Evolutionary conservation across 306 rosid genomes (phyloP).

Genomic region (Crotalaria pallida): DNA sequence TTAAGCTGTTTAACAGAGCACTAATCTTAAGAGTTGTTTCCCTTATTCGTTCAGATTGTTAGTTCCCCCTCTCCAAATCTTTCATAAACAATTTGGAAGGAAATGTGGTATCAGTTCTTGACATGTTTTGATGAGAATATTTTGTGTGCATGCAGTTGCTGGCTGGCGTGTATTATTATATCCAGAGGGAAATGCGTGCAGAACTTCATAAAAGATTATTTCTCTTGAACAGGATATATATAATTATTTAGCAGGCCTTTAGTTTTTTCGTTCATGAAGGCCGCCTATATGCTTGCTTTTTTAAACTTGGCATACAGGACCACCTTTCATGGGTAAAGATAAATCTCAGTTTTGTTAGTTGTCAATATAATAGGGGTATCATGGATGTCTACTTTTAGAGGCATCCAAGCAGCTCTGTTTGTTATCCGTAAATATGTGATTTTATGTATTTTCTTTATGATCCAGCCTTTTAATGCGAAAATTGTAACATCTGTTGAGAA

Average conservation of each 20-base stretch:
- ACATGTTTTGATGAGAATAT: not conserved
- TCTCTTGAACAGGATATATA: slow-evolving; percentile 59
- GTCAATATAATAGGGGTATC: slow-evolving; percentile 32
- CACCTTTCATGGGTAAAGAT: slow-evolving; percentile 33
- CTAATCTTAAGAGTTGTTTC: not conserved
- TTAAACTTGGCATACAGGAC: slow-evolving; percentile 36
- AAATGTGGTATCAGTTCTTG: not conserved
- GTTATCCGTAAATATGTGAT: slow-evolving; percentile 49
- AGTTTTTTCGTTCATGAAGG: slow-evolving; percentile 51
- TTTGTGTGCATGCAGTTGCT: slow-evolving; percentile 40
- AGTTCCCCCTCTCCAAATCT: not conserved
- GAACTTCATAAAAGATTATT: slow-evolving; percentile 45
- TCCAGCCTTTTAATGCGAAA: slow-evolving; percentile 28
- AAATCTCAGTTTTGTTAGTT: slow-evolving; percentile 31
- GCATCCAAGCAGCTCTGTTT: slow-evolving; percentile 35
- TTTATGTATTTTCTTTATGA: not conserved
- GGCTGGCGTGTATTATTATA: slow-evolving; percentile 28
- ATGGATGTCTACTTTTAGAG: slow-evolving; percentile 66
- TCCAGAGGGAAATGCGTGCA: slow-evolving; percentile 33
- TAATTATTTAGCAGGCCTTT: slow-evolving; percentile 38
- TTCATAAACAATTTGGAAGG: not conserved
- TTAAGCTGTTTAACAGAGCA: not conserved
- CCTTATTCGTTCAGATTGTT: not conserved
- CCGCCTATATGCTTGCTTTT: slow-evolving; percentile 39
- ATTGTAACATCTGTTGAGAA: slow-evolving; percentile 55